Conservation (phyloP, 1,139 yeast species). For the Saccharomyces hybrid region DNA sequence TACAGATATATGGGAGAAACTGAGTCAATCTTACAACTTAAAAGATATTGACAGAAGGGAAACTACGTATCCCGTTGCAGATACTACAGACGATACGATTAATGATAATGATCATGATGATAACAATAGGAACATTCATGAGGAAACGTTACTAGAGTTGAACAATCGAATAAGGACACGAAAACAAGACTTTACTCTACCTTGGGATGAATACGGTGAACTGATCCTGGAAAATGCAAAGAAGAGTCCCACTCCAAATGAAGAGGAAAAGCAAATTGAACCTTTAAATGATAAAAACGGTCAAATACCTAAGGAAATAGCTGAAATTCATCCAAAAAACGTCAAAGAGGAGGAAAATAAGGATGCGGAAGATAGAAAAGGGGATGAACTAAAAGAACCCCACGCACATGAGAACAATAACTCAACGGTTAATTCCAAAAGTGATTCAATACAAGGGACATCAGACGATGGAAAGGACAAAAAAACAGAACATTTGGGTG, state of each 20-base stretch:
- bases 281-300: not conserved
- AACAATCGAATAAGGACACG: conserved; percentile 15
- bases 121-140: conserved; percentile 10
- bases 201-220: conserved; percentile 41
- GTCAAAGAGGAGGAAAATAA: not conserved
- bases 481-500: not conserved
- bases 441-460: not conserved
- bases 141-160: conserved; percentile 17
- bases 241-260: conserved; percentile 13
- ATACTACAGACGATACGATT: not conserved
- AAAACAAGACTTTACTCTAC: conserved; percentile 35
- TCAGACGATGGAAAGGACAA: conserved; percentile 4
- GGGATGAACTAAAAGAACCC: conserved; percentile 1
- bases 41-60: conserved; percentile 1
- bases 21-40: conserved; percentile 47
- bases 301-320: not conserved
- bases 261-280: not conserved
- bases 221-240: conserved; percentile 36
- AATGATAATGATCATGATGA: conserved; percentile 16
- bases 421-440: not conserved
- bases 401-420: conserved; percentile 1
- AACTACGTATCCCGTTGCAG: not conserved
- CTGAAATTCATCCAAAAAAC: not conserved
- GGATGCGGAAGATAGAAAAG: not conserved
- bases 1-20: conserved; percentile 52